Percentiles rank a stretch among this genome's conserved stretches.
These are phyloP conservation scores for Botrytis cinerea DNA, from an alignment of 2,329 filamentous ascomycete species.

Conservation along the genomic window DNA sequence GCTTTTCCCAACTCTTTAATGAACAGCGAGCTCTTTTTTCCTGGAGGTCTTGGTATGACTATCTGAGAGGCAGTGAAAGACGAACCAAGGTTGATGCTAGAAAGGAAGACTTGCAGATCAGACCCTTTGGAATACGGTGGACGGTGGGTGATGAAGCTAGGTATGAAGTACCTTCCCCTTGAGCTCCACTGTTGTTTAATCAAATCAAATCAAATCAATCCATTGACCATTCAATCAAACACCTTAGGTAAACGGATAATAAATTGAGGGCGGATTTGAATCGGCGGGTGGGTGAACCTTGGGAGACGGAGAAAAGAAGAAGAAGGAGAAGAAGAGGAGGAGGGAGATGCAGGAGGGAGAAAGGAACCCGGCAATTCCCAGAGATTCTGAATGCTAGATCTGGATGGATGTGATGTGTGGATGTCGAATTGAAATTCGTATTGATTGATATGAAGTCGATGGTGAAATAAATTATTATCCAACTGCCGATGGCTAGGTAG, in stretches of 20 bases:
- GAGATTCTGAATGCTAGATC: background rate
- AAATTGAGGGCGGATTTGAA: background rate
- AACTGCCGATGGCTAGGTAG: background rate
- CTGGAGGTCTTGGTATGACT: background rate
- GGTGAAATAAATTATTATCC: background rate
- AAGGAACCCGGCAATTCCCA: background rate
- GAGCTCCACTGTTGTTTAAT: conserved; percentile 10
- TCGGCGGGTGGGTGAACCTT: background rate
- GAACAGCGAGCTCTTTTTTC: background rate
- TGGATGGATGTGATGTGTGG: background rate
- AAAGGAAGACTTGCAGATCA: conserved; percentile 20
- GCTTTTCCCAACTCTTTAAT: conserved; percentile 6
- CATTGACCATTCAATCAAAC: conserved; percentile 12
- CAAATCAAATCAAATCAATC: conserved; percentile 16
- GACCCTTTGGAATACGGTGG: conserved; percentile 23
- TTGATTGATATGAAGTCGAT: background rate
- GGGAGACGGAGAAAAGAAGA: background rate
- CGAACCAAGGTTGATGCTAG: conserved; percentile 21
- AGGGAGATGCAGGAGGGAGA: background rate
- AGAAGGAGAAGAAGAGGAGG: background rate
- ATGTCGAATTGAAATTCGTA: background rate
- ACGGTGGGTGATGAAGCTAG: conserved; percentile 4
- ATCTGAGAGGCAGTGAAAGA: background rate
- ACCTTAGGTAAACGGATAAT: background rate
- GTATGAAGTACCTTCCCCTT: conserved; percentile 19